These are phyloP conservation scores for Cinnamomum micranthum DNA, from an alignment of 164 flowering plant genomes.

Conservation along the genomic window DNA sequence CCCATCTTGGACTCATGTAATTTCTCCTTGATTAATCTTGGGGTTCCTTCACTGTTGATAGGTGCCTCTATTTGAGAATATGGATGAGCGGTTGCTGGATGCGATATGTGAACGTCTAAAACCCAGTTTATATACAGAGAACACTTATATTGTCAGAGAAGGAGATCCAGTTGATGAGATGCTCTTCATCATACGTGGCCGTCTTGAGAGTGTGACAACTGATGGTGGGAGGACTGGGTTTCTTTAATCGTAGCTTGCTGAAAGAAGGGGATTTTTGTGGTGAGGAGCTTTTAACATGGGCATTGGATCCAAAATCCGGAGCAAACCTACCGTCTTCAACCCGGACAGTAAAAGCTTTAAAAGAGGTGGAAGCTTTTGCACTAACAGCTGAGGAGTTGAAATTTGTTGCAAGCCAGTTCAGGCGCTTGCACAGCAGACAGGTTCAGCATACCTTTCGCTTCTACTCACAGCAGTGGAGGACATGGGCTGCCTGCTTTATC, in stretches of 20 bases:
- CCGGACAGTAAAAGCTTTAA: constrained; percentile 80
- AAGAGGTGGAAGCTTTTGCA: constrained; percentile 95
- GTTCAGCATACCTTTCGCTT: constrained; percentile 96
- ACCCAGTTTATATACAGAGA: constrained; percentile 78
- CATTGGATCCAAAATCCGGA: constrained; percentile 88
- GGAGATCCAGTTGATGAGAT: constrained; percentile 99
- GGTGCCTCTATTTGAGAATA: constrained; percentile 92
- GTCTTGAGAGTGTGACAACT: constrained; percentile 90
- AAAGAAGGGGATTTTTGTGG: constrained; percentile 97
- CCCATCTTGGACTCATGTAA: neutral
- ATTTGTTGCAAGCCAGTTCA: constrained; percentile 91
- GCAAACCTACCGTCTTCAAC: constrained; percentile 89
- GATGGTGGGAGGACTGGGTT: constrained; percentile 98
- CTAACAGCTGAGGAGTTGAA: constrained; percentile 83
- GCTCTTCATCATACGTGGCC: constrained; percentile 96
- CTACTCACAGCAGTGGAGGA: constrained; percentile 98
- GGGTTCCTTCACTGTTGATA: constrained; percentile 13
- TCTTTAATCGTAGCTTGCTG: constrained; percentile 75
- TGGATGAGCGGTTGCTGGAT: constrained; percentile 97
- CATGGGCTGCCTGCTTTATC: constrained; percentile 99
- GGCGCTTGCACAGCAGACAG: constrained; percentile 95
- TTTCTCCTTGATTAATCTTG: neutral
- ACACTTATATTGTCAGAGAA: constrained; percentile 78
- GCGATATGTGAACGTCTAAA: constrained; percentile 95
- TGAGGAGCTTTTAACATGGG: constrained; percentile 97